phyloP scores from a whole-genome alignment of 768 basidiomycete species.

The Tulasnella sp. region DNA sequence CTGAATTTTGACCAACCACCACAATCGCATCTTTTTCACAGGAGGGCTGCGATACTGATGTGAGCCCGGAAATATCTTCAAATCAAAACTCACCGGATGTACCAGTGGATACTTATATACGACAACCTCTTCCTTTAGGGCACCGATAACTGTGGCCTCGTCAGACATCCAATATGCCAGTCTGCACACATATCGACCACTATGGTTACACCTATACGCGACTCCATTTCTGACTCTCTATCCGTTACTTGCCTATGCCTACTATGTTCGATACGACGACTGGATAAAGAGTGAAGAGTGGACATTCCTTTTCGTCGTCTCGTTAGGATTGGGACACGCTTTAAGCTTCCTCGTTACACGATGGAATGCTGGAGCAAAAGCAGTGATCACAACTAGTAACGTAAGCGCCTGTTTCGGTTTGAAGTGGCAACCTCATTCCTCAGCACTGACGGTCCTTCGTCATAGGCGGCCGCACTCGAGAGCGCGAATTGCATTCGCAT shows the following conservation, averaged over 20 bases:
- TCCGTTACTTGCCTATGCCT: constrained; percentile 78
- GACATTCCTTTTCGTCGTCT: constrained; percentile 88
- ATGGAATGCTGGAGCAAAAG: constrained; percentile 74
- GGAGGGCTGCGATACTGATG: too few species aligned
- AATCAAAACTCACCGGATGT: too few species aligned
- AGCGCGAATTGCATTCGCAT: constrained; percentile 75
- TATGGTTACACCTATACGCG: constrained; percentile 61
- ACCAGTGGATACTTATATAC: too few species aligned
- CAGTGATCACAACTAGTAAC: constrained; percentile 67
- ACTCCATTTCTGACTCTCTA: constrained; percentile 71
- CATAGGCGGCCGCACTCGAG: constrained; percentile 48
- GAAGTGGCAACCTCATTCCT: too few species aligned
- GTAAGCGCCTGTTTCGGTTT: too few species aligned
- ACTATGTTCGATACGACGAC: constrained; percentile 79
- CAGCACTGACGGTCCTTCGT: neutral
- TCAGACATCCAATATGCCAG: constrained; percentile 57
- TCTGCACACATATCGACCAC: constrained; percentile 54
- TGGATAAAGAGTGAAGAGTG: constrained; percentile 93
- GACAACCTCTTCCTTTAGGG: constrained; percentile 24
- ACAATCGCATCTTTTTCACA: too few species aligned
- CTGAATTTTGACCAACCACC: too few species aligned
- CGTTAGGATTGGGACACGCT: constrained; percentile 77
- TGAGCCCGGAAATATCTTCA: too few species aligned
- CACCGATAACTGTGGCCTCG: constrained; percentile 44
- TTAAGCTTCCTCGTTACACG: constrained; percentile 83